Evolutionary conservation across 2,329 filamentous ascomycete genomes (phyloP).

Genomic region (Hymenoscyphus repandus): DNA sequence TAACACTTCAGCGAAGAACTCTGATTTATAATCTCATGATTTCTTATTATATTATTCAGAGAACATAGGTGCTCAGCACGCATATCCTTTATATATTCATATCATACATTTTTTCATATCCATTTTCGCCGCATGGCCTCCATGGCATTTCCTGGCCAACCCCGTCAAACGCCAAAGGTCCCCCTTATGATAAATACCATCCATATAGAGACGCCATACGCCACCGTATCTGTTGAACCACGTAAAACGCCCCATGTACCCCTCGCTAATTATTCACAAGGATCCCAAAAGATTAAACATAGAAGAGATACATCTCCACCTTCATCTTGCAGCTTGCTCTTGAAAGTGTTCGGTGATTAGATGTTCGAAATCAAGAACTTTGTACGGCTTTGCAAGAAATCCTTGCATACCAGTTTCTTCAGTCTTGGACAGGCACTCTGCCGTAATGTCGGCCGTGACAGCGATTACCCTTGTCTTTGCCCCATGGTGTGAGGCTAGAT

Average conservation of each 20-base stretch:
- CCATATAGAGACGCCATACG: not conserved
- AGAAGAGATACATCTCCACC: not conserved
- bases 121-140: not conserved
- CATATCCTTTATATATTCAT: no score
- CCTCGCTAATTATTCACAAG: not conserved
- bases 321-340: not conserved
- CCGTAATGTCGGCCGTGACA: constrained; percentile 52
- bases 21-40: no score
- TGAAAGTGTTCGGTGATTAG: constrained; percentile 38
- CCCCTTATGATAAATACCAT: not conserved
- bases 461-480: constrained; percentile 39
- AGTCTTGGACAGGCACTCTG: constrained; percentile 43
- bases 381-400: constrained; percentile 52
- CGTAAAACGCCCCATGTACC: not conserved
- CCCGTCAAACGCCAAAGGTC: not conserved
- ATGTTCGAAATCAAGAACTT: constrained; percentile 46
- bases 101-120: not conserved
- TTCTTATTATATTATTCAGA: no score
- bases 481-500: constrained; percentile 18
- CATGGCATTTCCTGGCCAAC: not conserved
- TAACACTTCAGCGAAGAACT: no score
- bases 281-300: not conserved
- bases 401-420: constrained; percentile 49
- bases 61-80: no score
- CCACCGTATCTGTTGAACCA: not conserved